Conservation (phyloP, 306 rosid species). For the Glycyrrhiza uralensis region DNA sequence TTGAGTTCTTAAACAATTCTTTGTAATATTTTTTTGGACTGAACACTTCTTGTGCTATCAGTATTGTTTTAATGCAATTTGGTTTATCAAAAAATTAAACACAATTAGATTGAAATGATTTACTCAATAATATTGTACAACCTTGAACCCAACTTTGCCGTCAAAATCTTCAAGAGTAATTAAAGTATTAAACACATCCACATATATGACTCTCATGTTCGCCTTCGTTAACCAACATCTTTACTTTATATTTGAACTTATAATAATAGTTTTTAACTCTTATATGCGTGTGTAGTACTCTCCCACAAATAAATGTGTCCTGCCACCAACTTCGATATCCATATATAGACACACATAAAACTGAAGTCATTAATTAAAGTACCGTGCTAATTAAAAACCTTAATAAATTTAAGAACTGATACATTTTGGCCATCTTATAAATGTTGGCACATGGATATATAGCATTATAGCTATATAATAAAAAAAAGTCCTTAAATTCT, state of each 20-base stretch:
- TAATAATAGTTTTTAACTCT: not conserved
- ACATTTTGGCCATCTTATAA: constrained; percentile 37
- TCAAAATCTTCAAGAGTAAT: constrained; percentile 18
- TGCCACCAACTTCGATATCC: not conserved
- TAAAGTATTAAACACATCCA: constrained; percentile 12
- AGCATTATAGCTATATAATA: constrained; percentile 20
- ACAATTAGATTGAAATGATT: too few species aligned
- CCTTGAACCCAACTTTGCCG: constrained; percentile 37
- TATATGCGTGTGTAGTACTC: not conserved
- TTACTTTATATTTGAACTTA: not conserved
- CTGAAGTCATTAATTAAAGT: constrained; percentile 19
- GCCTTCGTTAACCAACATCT: not conserved
- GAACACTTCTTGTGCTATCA: too few species aligned
- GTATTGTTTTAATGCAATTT: too few species aligned
- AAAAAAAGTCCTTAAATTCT: constrained; percentile 27
- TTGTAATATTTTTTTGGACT: too few species aligned
- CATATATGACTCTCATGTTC: too few species aligned
- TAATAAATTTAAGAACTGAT: constrained; percentile 9
- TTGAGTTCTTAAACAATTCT: too few species aligned
- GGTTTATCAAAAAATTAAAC: too few species aligned
- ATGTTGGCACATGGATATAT: constrained; percentile 28
- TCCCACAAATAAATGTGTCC: constrained; percentile 7
- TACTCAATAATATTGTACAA: not conserved
- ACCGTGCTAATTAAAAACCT: not conserved
- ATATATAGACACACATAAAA: too few species aligned